Evolutionary conservation across 108 stramenopile species (phyloP).

Genomic region (Tribonema minus): DNA sequence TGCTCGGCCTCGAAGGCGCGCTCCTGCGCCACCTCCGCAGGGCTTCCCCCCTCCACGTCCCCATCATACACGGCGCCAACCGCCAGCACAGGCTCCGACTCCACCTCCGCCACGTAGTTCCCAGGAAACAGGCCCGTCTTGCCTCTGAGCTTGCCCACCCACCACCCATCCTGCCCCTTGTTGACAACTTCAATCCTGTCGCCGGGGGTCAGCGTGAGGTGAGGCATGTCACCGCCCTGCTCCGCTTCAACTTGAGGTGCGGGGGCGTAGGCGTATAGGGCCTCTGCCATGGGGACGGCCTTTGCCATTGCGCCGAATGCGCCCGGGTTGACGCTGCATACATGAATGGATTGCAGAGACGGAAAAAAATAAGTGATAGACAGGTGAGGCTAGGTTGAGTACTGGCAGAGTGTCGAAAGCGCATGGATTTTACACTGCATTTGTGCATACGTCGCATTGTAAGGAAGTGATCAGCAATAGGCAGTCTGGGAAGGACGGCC

Average conservation of each 20-base stretch:
- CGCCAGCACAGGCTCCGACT: conserved; percentile 26
- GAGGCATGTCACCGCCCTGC: too few species aligned
- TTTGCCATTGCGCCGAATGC: too few species aligned
- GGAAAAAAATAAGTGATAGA: too few species aligned
- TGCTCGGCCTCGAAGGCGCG: conserved; percentile 85
- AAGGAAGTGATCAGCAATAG: too few species aligned
- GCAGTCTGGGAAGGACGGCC: too few species aligned
- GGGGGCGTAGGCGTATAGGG: conserved; percentile 8
- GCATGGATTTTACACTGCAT: too few species aligned
- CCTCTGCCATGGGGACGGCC: conserved; percentile 15
- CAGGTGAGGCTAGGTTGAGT: too few species aligned
- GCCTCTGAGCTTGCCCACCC: conserved; percentile 26
- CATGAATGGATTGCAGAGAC: too few species aligned
- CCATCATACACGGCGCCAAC: conserved; percentile 41
- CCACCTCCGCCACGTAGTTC: conserved; percentile 15
- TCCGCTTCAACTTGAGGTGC: too few species aligned
- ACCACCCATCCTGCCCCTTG: conserved; percentile 25
- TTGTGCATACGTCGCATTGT: too few species aligned
- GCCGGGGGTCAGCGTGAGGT: conserved; percentile 10
- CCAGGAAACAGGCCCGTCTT: background rate
- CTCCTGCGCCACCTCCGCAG: conserved; percentile 75
- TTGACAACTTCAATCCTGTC: conserved; percentile 13
- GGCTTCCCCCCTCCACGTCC: conserved; percentile 63
- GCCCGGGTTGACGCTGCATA: too few species aligned
- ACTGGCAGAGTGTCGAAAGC: too few species aligned